Evolutionary conservation across 257 asterid species (phyloP).

Genomic region (Scutellaria minor): DNA sequence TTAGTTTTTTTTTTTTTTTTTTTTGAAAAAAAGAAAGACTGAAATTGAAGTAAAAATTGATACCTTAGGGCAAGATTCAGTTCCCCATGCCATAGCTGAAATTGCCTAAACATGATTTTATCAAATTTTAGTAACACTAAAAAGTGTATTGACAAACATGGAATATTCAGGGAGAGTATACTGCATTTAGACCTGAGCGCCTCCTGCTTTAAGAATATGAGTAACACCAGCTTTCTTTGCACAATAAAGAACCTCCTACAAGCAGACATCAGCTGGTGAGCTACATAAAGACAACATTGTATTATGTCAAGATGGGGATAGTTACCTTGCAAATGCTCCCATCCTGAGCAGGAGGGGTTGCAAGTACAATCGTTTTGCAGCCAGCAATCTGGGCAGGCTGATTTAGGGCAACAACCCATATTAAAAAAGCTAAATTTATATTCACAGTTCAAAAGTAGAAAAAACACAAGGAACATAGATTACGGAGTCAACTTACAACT

Average conservation of each 20-base stretch:
- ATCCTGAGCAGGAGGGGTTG: conserved; percentile 91
- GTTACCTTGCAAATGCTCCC: conserved; percentile 93
- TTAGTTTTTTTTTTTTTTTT: too few species aligned
- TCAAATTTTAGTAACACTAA: conserved; percentile 25
- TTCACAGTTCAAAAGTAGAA: conserved; percentile 11
- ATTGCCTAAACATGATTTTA: conserved; percentile 63
- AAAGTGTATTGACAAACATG: conserved; percentile 20
- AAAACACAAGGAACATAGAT: not conserved
- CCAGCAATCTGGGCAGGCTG: conserved; percentile 99
- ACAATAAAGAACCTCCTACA: conserved; percentile 92
- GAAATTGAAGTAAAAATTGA: not conserved
- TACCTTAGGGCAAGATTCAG: conserved; percentile 98
- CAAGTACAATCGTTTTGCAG: conserved; percentile 94
- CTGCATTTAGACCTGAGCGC: conserved; percentile 79
- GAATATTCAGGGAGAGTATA: not conserved
- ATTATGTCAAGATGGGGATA: conserved; percentile 30
- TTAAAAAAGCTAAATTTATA: conserved; percentile 30
- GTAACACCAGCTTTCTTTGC: conserved; percentile 99
- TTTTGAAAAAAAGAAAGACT: too few species aligned
- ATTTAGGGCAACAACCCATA: conserved; percentile 41
- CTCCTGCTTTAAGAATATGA: conserved; percentile 98
- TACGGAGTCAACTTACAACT: conserved; percentile 68
- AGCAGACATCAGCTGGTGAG: conserved; percentile 32
- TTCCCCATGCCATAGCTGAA: conserved; percentile 99
- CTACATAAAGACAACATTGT: conserved; percentile 27